Percentiles rank a stretch among this genome's conserved stretches.
phyloP scores from a whole-genome alignment of 441 rosid species.

The Populus hybrid region DNA sequence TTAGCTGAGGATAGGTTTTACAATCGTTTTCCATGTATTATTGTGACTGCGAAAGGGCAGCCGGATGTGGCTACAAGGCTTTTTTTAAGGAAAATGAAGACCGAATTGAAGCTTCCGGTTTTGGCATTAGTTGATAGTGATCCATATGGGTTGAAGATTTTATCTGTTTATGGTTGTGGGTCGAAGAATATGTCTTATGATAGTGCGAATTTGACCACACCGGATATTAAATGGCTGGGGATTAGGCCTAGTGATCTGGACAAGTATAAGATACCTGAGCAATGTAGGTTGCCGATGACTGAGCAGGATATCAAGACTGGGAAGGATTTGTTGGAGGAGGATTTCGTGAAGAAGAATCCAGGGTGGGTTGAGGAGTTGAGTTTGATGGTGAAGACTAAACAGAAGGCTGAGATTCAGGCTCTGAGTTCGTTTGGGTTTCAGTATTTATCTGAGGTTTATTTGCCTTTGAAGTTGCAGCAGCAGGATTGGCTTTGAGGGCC shows the following conservation, averaged over 20 bases:
- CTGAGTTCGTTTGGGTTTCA: constrained; percentile 92
- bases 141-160: constrained; percentile 88
- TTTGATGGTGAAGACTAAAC: constrained; percentile 93
- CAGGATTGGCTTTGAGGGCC: constrained; percentile 82
- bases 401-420: constrained; percentile 99
- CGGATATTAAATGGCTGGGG: constrained; percentile 96
- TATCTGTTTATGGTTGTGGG: constrained; percentile 97
- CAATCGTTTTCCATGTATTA: constrained; percentile 90
- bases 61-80: constrained; percentile 96
- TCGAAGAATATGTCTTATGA: constrained; percentile 99
- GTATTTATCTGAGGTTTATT: constrained; percentile 90
- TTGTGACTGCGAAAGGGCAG: constrained; percentile 93
- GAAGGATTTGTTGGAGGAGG: constrained; percentile 90
- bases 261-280: constrained; percentile 89
- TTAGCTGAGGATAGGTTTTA: constrained; percentile 95
- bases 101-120: constrained; percentile 87
- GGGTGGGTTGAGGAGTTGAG: constrained; percentile 97
- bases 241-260: constrained; percentile 91
- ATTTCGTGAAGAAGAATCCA: constrained; percentile 97
- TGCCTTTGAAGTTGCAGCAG: constrained; percentile 97
- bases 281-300: constrained; percentile 91
- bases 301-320: constrained; percentile 99
- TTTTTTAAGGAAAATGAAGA: constrained; percentile 91
- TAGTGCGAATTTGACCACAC: constrained; percentile 91
- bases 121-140: constrained; percentile 95